phyloP scores from a whole-genome alignment of 768 basidiomycete genomes.

The Trametes cingulata region DNA sequence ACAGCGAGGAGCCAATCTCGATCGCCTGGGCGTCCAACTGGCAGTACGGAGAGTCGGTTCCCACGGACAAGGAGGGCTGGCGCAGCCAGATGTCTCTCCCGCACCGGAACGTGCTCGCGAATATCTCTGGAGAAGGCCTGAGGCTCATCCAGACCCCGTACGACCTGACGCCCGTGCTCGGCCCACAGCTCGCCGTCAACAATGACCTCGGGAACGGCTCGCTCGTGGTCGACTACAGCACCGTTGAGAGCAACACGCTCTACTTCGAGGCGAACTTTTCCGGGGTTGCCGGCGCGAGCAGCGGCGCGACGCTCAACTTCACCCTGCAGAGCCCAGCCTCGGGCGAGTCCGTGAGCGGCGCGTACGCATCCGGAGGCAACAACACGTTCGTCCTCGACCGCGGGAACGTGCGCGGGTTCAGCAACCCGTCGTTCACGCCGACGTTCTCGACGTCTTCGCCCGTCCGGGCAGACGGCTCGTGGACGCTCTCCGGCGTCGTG shows the following conservation, averaged over 20 bases:
- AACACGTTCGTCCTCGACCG: conserved; percentile 15
- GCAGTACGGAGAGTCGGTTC: conserved; percentile 12
- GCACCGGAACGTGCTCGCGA: conserved; percentile 11
- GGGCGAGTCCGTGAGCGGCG: conserved; percentile 11
- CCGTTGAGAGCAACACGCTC: conserved; percentile 10
- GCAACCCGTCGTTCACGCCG: conserved; percentile 10
- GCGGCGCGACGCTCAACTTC: conserved; percentile 13
- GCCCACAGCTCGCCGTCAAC: conserved; percentile 1
- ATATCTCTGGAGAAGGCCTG: conserved; percentile 6
- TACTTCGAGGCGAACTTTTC: conserved; percentile 13
- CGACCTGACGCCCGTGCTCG: conserved; percentile 12
- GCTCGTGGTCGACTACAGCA: conserved; percentile 6
- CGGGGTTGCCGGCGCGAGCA: not conserved
- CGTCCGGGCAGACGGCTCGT: conserved; percentile 12
- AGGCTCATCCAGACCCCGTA: conserved; percentile 11
- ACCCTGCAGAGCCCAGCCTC: conserved; percentile 6
- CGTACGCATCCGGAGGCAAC: conserved; percentile 13
- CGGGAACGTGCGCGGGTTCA: conserved; percentile 6
- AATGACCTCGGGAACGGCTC: conserved; percentile 1
- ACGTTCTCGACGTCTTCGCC: conserved; percentile 6
- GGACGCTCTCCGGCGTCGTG: conserved; percentile 13
- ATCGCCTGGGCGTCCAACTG: conserved; percentile 19
- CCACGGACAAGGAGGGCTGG: conserved; percentile 18
- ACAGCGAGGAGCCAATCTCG: conserved; percentile 7
- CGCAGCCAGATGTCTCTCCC: conserved; percentile 18